Evolutionary conservation across 2,329 filamentous ascomycete genomes (phyloP).

Genomic region (Paraconiothyrium brasiliense): DNA sequence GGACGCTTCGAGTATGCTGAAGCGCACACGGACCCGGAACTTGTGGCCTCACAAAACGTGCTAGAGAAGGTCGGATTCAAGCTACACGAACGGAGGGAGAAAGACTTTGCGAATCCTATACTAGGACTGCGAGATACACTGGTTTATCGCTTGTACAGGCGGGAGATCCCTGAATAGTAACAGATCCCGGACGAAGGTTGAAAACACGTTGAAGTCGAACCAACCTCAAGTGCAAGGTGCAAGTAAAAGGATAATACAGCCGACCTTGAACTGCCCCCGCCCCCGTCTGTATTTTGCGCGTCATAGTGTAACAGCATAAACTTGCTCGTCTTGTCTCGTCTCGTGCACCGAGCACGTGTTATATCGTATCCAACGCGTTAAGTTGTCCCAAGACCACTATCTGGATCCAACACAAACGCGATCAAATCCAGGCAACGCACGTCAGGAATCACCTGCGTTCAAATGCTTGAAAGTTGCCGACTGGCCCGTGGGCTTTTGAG

Average conservation of each 20-base stretch:
- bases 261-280: too few species aligned
- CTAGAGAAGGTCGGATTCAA: conserved; percentile 66
- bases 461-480: not conserved
- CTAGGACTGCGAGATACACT: conserved; percentile 48
- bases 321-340: not conserved
- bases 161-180: not conserved
- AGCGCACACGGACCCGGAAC: conserved; percentile 60
- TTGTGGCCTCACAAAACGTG: conserved; percentile 65
- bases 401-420: not conserved
- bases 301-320: not conserved
- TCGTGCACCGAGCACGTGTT: not conserved
- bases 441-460: not conserved
- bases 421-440: not conserved
- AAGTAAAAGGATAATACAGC: not conserved
- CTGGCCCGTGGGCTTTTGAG: not conserved
- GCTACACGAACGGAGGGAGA: conserved; percentile 55
- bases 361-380: not conserved
- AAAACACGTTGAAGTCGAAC: too few species aligned
- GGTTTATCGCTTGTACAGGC: conserved; percentile 45
- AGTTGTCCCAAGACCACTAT: not conserved
- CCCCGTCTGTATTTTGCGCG: not conserved
- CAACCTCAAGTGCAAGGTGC: not conserved
- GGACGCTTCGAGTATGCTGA: conserved; percentile 49
- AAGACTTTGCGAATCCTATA: conserved; percentile 50
- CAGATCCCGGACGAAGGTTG: not conserved